Evolutionary conservation across 2,329 filamentous ascomycete species (phyloP), one percentile per base, ranked within the genome.

Genomic region (Aphanocladium album): DNA sequence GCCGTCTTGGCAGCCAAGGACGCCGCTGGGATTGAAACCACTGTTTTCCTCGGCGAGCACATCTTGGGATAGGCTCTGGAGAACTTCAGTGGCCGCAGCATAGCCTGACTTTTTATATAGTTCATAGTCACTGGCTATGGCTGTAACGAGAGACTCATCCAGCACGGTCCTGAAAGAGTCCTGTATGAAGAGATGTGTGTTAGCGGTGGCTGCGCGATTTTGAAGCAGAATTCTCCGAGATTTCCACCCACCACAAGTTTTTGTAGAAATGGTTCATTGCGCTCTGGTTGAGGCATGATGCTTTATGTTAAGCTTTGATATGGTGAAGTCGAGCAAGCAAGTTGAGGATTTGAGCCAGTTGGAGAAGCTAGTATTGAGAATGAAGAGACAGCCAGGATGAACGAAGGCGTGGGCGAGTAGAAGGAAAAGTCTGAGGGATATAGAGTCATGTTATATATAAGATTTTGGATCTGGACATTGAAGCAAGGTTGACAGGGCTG

Each of bases 1-100:
- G 16, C 64, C 67, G 19, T 72, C 74, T 2, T 47, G 54, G 12
- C 46, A 67, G 14, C 80, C 82, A 30, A 86, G 83, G 27, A 88
- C 84, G 2, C 89, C 91, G 35, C 89, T 91, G 0, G 90, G 84
- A 65, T 95, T 91, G 69, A 96, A 96, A 0, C 86, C 87, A 11
- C 84, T 86, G 17, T 86, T 83, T 68, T 95, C 90, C 70, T 95
- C 89, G 1, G 76, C 74, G 0, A 77, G 71, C 0, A 89, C 91
- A 61, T 82, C 77, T 33, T 83, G 77, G 56, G 88, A 89, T 16
- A 97, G 75, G 1, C 75, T 72, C n/a, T 89, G 79, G 1, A 97
- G 79, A 0, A 82, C 80, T n/a, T 76, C 70, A 33, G 82, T 81
- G 2, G 87, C 85, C 11, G 78, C 75, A 2, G 80, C 69, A 35